Evolutionary conservation across 2,329 filamentous ascomycete species (phyloP), one percentile per base, ranked within the genome.

Genomic region (Xylariomycetidae sp.): DNA sequence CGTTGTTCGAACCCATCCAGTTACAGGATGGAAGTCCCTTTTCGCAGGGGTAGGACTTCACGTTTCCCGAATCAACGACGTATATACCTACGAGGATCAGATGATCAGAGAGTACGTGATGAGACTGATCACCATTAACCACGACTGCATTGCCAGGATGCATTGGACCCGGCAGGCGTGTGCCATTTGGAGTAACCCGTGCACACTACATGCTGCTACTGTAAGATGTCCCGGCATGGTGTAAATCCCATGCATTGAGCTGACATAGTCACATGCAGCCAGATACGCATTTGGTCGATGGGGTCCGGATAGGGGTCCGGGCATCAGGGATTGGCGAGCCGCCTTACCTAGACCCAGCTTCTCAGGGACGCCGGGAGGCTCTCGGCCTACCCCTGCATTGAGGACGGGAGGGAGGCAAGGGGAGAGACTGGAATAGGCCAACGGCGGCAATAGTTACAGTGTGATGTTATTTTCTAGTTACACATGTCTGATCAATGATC

Each of bases 1-100:
- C 1, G 65, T 78, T 1, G 61, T 79, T 5, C 63, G 75, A 9
- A 79, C 76, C 0, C 76, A 80, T 34, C 76, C 76, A 0, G 74
- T 79, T 0, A 78, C 75, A 0, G 76, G 75, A 0, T 79, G 76
- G 75, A 79, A 67, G 46, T 58, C 58, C 0, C 38, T 67, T 10
- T 50, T 52, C 33, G 49, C 49, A 8, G 48, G 44, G 20, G 47
- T 45, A 5, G 49, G 49, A 1, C 35, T 61, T 17, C 56, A 61
- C 37, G 56, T 58, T 2, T 56, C 52, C 18, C 50, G 54, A 18
- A 62, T 65, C 38, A 48, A 64, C 30, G 58, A 45, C 17, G 52
- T 64, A 7, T 52, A 56, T 6, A 43, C 39, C 2, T 54, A 57
- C 33, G 61, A 64, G 40, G 55, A 58, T 35, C 32, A 45, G 19